These are phyloP conservation scores for Zygotorulaspora chibaensis DNA, from an alignment of 805 yeast genomes.

Conservation along the genomic window DNA sequence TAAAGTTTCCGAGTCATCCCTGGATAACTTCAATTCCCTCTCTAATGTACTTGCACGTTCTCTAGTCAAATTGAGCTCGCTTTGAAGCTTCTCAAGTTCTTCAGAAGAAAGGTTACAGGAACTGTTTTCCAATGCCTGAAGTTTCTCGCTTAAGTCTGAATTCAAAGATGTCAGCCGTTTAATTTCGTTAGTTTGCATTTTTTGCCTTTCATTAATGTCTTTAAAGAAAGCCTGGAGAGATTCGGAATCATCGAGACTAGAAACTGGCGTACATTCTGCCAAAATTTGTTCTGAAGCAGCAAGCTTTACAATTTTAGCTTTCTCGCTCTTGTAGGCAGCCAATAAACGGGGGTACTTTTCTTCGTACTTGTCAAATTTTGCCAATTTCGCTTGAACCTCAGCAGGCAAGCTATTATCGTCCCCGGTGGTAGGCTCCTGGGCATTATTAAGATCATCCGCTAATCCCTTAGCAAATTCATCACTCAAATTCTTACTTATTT, in stretches of 20 bases:
- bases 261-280: conserved; percentile 75
- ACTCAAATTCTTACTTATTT: conserved; percentile 56
- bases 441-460: conserved; percentile 28
- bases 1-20: conserved; percentile 1
- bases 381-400: conserved; percentile 56
- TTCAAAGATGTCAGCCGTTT: conserved; percentile 37
- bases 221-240: conserved; percentile 64
- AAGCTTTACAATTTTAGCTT: conserved; percentile 57
- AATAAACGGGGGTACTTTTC: conserved; percentile 81
- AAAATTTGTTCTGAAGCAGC: conserved; percentile 62
- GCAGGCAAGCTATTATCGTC: conserved; percentile 47
- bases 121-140: conserved; percentile 1
- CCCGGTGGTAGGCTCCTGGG: conserved; percentile 14
- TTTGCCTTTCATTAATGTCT: conserved; percentile 56
- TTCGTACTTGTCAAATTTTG: conserved; percentile 81
- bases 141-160: conserved; percentile 8
- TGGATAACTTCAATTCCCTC: background rate
- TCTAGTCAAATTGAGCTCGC: conserved; percentile 6
- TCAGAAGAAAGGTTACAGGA: conserved; percentile 1
- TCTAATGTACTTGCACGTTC: background rate
- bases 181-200: conserved; percentile 62
- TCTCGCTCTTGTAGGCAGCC: conserved; percentile 81
- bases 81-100: background rate
- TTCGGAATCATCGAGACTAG: conserved; percentile 68
- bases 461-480: conserved; percentile 54